Conservation (phyloP, 202 grass and related monocot genomes). For the Musa balbisiana region DNA sequence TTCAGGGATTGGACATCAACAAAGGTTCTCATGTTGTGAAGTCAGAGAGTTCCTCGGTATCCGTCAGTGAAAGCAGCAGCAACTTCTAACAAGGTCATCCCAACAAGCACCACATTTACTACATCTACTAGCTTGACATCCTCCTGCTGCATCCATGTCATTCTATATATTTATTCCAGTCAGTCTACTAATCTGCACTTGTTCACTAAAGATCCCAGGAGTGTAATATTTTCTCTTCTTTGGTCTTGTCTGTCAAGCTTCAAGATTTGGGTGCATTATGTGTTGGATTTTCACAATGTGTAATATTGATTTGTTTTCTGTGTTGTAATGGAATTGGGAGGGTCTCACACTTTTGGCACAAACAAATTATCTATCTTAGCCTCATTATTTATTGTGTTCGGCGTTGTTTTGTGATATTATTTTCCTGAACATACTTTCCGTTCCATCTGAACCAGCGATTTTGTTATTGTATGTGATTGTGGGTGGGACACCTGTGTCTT, state of each 20-base stretch:
- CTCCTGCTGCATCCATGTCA: not conserved
- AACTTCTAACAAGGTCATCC: slow-evolving; percentile 53
- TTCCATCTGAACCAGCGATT: too few relatives aligned
- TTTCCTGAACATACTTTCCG: too few relatives aligned
- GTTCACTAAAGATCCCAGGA: not conserved
- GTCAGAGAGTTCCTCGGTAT: slow-evolving; percentile 79
- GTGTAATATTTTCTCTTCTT: not conserved
- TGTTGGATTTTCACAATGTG: not conserved
- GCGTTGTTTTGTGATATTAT: not conserved
- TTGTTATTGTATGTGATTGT: too few relatives aligned
- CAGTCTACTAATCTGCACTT: not conserved
- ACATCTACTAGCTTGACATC: not conserved
- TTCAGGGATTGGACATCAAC: slow-evolving; percentile 78
- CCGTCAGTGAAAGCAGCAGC: slow-evolving; percentile 81
- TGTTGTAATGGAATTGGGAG: not conserved
- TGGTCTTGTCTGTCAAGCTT: not conserved
- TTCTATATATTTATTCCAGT: not conserved
- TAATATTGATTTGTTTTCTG: not conserved
- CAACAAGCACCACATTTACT: not conserved
- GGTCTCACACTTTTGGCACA: not conserved
- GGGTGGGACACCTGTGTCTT: too few relatives aligned
- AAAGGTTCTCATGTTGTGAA: slow-evolving; percentile 67
- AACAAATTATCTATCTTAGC: not conserved
- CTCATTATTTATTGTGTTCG: not conserved
- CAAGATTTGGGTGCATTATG: not conserved